phyloP scores from a whole-genome alignment of 306 rosid species.

The Quercus alba region DNA sequence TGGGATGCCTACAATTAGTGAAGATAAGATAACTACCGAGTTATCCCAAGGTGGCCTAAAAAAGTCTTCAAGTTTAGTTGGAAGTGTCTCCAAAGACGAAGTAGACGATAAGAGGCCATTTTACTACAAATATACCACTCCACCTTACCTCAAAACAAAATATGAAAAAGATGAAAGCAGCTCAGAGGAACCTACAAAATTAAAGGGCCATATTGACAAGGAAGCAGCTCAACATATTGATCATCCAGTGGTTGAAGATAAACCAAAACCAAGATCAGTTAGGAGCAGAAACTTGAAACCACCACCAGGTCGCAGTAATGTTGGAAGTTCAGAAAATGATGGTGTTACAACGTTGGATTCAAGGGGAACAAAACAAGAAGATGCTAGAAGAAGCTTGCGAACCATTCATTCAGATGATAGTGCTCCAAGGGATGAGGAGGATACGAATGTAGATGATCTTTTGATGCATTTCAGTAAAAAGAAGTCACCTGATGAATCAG shows the following conservation, averaged over 20 bases:
- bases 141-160: slow-evolving; percentile 64
- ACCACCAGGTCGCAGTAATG: slow-evolving; percentile 5
- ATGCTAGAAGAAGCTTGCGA: neutral
- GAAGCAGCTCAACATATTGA: slow-evolving; percentile 16
- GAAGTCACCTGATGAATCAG: slow-evolving; percentile 22
- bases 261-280: slow-evolving; percentile 61
- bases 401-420: neutral
- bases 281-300: slow-evolving; percentile 47
- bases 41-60: slow-evolving; percentile 40
- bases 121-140: slow-evolving; percentile 34
- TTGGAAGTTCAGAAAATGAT: neutral
- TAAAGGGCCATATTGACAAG: slow-evolving; percentile 5
- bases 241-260: slow-evolving; percentile 20
- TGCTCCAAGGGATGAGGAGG: slow-evolving; percentile 19
- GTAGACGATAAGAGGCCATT: slow-evolving; percentile 41
- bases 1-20: slow-evolving; percentile 45
- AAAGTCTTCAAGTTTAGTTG: slow-evolving; percentile 46
- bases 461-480: slow-evolving; percentile 36
- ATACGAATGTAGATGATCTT: slow-evolving; percentile 32
- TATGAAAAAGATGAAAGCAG: slow-evolving; percentile 23
- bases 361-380: neutral
- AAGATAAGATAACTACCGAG: slow-evolving; percentile 51
- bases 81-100: slow-evolving; percentile 51
- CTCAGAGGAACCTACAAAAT: slow-evolving; percentile 26
- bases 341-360: neutral